Evolutionary conservation across 257 asterid genomes (phyloP).

Genomic region (Apocynum venetum): DNA sequence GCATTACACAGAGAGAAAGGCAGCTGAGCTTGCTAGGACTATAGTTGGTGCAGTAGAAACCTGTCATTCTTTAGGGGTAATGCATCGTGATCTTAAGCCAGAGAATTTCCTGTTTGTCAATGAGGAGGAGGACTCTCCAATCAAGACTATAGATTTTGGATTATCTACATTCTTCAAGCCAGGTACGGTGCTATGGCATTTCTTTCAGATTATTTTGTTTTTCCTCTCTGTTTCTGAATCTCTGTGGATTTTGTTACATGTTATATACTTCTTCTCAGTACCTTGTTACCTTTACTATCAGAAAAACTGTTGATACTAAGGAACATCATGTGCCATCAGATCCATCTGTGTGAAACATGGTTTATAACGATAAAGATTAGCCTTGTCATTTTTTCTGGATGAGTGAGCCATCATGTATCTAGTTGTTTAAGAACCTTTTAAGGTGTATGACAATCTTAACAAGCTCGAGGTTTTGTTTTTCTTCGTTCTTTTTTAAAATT

Average conservation of each 20-base stretch:
- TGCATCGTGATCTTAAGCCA: conserved; percentile 92
- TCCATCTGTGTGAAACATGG: neutral
- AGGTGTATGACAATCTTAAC: neutral
- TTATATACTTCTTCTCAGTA: neutral
- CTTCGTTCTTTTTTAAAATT: neutral
- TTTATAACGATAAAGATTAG: neutral
- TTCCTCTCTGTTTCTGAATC: neutral
- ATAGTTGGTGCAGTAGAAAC: conserved; percentile 73
- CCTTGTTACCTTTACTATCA: too few relatives aligned
- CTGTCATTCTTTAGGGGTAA: conserved; percentile 85
- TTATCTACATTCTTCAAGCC: conserved; percentile 82
- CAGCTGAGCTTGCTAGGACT: conserved; percentile 69
- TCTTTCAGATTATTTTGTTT: too few relatives aligned
- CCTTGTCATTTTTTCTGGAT: neutral
- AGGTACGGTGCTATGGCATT: conserved; percentile 34
- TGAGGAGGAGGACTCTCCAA: conserved; percentile 69
- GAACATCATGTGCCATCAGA: neutral
- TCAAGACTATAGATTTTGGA: conserved; percentile 86
- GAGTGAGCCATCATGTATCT: neutral
- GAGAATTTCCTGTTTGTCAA: conserved; percentile 81
- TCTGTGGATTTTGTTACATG: neutral
- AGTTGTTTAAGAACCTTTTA: neutral
- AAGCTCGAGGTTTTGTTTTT: neutral
- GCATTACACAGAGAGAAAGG: conserved; percentile 78
- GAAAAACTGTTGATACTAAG: neutral